Percentiles rank a stretch among this genome's conserved stretches.
Evolutionary conservation across 768 basidiomycete species (phyloP).

Genomic region (Mycena floridula): DNA sequence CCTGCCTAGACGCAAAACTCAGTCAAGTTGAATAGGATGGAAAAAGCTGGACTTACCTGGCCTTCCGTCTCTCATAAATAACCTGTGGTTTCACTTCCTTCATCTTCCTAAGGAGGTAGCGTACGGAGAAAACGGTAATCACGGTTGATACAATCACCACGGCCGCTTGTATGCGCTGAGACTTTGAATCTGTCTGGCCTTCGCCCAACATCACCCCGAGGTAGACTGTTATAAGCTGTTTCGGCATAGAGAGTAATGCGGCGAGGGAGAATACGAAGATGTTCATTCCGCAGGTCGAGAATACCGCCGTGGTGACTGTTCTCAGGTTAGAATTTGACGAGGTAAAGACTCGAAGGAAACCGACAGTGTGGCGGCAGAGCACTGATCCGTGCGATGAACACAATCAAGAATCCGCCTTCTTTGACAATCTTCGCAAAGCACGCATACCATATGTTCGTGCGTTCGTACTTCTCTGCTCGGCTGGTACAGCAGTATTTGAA

Average conservation of each 20-base stretch:
- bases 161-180: not conserved
- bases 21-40: too few species aligned
- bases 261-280: constrained; percentile 27
- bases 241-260: constrained; percentile 26
- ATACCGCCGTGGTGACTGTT: constrained; percentile 21
- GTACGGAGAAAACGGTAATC: not conserved
- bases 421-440: constrained; percentile 40
- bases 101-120: not conserved
- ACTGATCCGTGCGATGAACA: constrained; percentile 44
- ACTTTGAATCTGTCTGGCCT: not conserved
- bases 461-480: constrained; percentile 46
- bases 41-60: too few species aligned
- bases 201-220: constrained; percentile 7
- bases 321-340: not conserved
- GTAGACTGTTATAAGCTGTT: constrained; percentile 32
- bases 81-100: constrained; percentile 2
- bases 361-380: constrained; percentile 20
- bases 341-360: not conserved
- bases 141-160: not conserved
- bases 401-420: constrained; percentile 60
- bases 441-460: constrained; percentile 26
- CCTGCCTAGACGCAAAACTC: too few species aligned
- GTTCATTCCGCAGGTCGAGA: too few species aligned
- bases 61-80: too few species aligned
- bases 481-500: constrained; percentile 51